Evolutionary conservation across 495 filamentous ascomycete species (phyloP), one percentile per base, ranked within the genome.

Genomic region (Jackrogersella multiformis): DNA sequence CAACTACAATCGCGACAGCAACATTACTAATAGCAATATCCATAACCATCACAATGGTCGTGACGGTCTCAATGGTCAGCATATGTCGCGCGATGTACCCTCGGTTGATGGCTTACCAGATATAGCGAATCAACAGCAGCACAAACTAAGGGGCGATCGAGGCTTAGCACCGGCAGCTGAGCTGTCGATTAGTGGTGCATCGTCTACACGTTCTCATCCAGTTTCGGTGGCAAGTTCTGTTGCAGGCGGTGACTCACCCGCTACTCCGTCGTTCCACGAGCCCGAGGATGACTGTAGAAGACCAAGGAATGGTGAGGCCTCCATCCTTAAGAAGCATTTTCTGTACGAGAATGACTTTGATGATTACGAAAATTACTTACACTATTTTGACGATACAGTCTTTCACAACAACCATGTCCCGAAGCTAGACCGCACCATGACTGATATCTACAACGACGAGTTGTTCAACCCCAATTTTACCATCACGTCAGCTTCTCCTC

Each of bases 401-500:
- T 80, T 81, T 72, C 78, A 84, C 79, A 83, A 81, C 68, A 73
- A 76, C 53, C 77, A 81, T 28, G 81, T 92, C 35, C 91, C 93
- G 4, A 96, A 95, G 76, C 83, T 97, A 62, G 88, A 91, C 53
- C 86, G 93, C 48, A 96, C 93, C 6, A 90, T 93, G 74, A 93
- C 92, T 7, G 93, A 97, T 72, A 84, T 91, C 26, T 93, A 90
- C 70, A 82, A 87, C 70, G 94, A 97, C 74, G 92, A 95, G 70
- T 85, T 97, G 1, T 97, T 89, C 84, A 92, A 88, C 65, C 88
- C 91, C 6, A 81, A 78, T 66, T 81, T 84, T 61, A 77, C 80
- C 57, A 79, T 86, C 74, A 84, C 86, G 66, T 80, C 86, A 32
- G 78, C 86, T 26, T 66, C 82, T 36, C 60, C 80, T 53, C 42